Evolutionary conservation across 805 yeast species (phyloP).

Genomic region (Yarrowia bubula): DNA sequence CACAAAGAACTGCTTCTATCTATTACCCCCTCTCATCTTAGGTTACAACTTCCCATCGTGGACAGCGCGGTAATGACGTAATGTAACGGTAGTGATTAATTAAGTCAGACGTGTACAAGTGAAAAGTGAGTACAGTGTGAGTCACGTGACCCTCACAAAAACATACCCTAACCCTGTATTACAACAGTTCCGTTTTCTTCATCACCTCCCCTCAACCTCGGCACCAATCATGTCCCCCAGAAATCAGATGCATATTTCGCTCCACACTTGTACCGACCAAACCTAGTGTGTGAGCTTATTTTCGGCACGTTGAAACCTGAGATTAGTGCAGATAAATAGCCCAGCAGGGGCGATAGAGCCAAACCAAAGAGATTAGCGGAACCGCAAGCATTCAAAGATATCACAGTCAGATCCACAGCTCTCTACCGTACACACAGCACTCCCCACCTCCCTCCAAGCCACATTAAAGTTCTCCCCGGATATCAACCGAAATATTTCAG

Average conservation of each 20-base stretch:
- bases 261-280: background rate
- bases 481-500: slow-evolving; percentile 21
- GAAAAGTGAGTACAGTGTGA: no score
- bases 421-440: background rate
- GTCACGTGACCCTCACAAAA: background rate
- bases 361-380: no score
- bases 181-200: background rate
- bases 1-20: background rate
- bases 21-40: background rate
- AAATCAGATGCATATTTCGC: slow-evolving; percentile 10
- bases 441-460: background rate
- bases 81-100: background rate
- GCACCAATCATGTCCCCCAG: slow-evolving; percentile 22
- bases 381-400: no score
- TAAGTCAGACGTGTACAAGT: background rate
- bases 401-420: background rate
- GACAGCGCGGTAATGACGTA: slow-evolving; percentile 9
- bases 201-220: background rate
- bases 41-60: slow-evolving; percentile 10
- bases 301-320: background rate
- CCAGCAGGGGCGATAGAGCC: no score
- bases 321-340: background rate
- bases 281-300: background rate
- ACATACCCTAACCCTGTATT: background rate
- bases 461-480: slow-evolving; percentile 10